Percentiles rank a stretch among this genome's conserved stretches.
These are phyloP conservation scores for Stentor roeselii DNA, from an alignment of 73 alveolate genomes.

Conservation along the genomic window DNA sequence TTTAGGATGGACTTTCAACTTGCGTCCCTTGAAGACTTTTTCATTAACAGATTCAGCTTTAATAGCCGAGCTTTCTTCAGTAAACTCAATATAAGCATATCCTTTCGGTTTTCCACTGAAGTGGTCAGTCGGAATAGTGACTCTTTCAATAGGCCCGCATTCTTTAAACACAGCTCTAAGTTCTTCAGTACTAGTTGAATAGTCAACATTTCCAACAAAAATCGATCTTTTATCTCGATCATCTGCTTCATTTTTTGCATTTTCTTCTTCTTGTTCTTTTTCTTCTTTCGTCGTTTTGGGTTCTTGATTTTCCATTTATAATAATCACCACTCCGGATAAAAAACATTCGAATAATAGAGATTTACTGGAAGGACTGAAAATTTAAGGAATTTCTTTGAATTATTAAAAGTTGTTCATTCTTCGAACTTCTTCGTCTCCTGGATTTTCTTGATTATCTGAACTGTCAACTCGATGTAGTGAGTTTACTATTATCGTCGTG, in stretches of 20 bases:
- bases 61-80: constrained; percentile 26
- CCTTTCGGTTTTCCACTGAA: constrained; percentile 48
- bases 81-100: constrained; percentile 59
- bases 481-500: too few relatives aligned
- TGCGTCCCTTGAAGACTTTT: constrained; percentile 50
- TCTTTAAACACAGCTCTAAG: constrained; percentile 52
- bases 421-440: too few relatives aligned
- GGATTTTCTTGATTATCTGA: too few relatives aligned
- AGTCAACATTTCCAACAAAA: constrained; percentile 60
- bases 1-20: constrained; percentile 46
- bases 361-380: too few relatives aligned
- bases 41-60: constrained; percentile 43
- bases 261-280: not conserved
- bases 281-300: too few relatives aligned
- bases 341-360: too few relatives aligned
- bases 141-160: constrained; percentile 57
- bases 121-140: constrained; percentile 58
- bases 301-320: too few relatives aligned
- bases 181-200: constrained; percentile 42
- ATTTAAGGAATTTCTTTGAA: too few relatives aligned
- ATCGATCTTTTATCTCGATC: constrained; percentile 65
- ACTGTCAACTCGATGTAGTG: too few relatives aligned
- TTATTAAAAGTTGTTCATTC: too few relatives aligned
- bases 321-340: too few relatives aligned
- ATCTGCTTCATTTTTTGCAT: constrained; percentile 26